These are phyloP conservation scores for Suillus bovinus DNA, from an alignment of 768 basidiomycete genomes.

Conservation along the genomic window DNA sequence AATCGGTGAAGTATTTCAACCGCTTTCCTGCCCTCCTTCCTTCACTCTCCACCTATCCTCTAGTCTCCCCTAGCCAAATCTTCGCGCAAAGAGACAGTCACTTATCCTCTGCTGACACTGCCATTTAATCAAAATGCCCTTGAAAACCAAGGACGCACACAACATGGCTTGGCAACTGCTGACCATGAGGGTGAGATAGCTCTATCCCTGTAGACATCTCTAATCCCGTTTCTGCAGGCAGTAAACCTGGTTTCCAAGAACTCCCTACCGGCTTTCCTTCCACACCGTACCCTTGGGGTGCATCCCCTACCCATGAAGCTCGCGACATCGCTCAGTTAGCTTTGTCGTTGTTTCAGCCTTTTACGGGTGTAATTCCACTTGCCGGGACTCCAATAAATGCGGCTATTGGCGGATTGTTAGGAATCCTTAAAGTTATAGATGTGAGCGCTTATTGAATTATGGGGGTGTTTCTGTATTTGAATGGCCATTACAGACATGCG, in stretches of 20 bases:
- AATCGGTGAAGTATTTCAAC: not conserved
- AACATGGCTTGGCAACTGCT: not conserved
- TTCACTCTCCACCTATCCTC: not conserved
- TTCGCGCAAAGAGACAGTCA: not conserved
- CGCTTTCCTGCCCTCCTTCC: not conserved
- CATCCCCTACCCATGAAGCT: not conserved
- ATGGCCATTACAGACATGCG: not conserved
- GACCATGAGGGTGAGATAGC: not conserved
- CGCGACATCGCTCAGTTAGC: not conserved
- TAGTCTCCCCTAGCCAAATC: not conserved
- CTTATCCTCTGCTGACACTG: not conserved
- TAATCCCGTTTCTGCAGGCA: not conserved
- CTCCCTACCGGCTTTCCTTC: not conserved
- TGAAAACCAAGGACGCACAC: not conserved
- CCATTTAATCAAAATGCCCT: not conserved
- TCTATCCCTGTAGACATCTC: not conserved
- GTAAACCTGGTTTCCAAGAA: not conserved
- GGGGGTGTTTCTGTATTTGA: not conserved
- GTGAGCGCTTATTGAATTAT: not conserved
- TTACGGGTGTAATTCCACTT: not conserved
- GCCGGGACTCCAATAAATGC: not conserved
- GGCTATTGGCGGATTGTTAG: not conserved
- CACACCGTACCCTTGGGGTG: not conserved
- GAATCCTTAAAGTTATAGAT: not conserved
- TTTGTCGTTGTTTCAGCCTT: not conserved